phyloP scores from a whole-genome alignment of 805 yeast species.

The Pichia gijzeniarum region DNA sequence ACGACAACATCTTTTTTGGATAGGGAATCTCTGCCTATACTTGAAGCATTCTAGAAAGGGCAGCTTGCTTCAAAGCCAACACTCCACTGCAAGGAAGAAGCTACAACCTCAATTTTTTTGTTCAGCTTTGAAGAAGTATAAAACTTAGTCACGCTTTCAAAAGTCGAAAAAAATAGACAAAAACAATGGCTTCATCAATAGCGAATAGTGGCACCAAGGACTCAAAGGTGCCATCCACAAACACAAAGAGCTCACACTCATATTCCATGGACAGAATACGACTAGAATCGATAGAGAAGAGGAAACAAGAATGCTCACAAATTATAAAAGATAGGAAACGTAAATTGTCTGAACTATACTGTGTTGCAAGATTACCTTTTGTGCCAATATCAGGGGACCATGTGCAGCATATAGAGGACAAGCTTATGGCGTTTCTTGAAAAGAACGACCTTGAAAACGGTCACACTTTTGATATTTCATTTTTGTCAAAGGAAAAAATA shows the following conservation, averaged over 20 bases:
- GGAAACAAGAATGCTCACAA: slow-evolving; percentile 37
- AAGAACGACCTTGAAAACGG: slow-evolving; percentile 48
- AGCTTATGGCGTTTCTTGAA: slow-evolving; percentile 40
- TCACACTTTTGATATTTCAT: slow-evolving; percentile 31
- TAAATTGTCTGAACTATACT: slow-evolving; percentile 55
- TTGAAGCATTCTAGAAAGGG: too few species aligned
- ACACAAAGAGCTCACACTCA: slow-evolving; percentile 3
- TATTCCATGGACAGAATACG: slow-evolving; percentile 37
- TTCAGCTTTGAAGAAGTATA: too few species aligned
- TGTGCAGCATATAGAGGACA: slow-evolving; percentile 34
- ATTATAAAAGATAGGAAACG: slow-evolving; percentile 48
- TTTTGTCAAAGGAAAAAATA: slow-evolving; percentile 30
- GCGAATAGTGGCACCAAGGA: not conserved
- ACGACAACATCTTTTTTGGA: too few species aligned
- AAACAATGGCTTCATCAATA: not conserved
- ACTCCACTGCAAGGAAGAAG: too few species aligned
- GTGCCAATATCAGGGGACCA: slow-evolving; percentile 37
- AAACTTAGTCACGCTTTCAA: too few species aligned
- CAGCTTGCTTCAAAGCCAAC: too few species aligned
- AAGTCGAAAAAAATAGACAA: too few species aligned
- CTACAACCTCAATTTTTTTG: too few species aligned
- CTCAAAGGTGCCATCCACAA: not conserved
- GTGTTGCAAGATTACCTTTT: slow-evolving; percentile 47
- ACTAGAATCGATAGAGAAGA: slow-evolving; percentile 39
- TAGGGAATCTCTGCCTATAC: too few species aligned